These are phyloP conservation scores for Orbilia quercus DNA, from an alignment of 2,329 filamentous ascomycete species.

Conservation along the genomic window DNA sequence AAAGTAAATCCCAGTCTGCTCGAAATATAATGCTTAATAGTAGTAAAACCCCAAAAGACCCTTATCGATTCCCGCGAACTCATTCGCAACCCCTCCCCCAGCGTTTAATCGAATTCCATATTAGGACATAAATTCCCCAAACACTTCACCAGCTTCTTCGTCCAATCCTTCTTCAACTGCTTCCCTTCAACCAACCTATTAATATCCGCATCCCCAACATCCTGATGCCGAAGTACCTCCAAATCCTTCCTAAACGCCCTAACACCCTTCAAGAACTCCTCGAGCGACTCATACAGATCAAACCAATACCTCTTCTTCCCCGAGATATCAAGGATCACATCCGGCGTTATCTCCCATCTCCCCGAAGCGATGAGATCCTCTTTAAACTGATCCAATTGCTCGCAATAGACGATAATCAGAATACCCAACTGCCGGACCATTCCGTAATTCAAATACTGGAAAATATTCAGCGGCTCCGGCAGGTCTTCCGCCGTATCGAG, in stretches of 20 bases:
- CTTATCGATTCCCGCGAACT: no score
- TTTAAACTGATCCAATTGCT: conserved; percentile 23
- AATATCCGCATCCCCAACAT: conserved; percentile 3
- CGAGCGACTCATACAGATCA: conserved; percentile 13
- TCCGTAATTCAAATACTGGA: conserved; percentile 23
- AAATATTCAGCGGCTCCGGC: neutral
- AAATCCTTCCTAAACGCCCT: conserved; percentile 27
- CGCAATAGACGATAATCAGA: conserved; percentile 2
- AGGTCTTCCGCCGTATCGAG: neutral
- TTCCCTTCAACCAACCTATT: conserved; percentile 21
- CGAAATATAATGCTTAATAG: conserved; percentile 16
- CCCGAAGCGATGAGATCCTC: neutral
- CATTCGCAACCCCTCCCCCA: no score
- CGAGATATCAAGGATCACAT: conserved; percentile 1
- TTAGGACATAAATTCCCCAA: conserved; percentile 15
- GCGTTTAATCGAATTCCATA: no score
- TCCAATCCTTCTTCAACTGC: conserved; percentile 1
- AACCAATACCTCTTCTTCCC: conserved; percentile 8
- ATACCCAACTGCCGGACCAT: conserved; percentile 9
- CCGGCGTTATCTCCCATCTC: neutral
- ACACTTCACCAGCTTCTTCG: conserved; percentile 13
- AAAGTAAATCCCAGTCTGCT: conserved; percentile 25
- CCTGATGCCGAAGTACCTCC: conserved; percentile 11
- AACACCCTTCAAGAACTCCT: conserved; percentile 14
- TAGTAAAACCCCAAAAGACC: neutral